Conservation (phyloP, 768 basidiomycete genomes). For the Macrolepiota albuminosa region DNA sequence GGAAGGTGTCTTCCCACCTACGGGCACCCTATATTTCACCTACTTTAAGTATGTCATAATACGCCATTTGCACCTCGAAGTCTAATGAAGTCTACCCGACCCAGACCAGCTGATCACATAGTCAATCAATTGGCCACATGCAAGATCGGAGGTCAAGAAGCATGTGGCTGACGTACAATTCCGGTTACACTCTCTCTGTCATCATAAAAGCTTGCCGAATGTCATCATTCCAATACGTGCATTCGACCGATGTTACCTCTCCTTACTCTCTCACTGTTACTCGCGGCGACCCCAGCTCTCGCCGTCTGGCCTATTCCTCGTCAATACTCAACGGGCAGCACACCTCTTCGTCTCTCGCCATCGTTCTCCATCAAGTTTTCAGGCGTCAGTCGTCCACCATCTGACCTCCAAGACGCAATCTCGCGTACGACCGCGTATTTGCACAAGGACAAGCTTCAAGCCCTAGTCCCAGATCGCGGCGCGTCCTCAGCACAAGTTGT, state of each 20-base stretch:
- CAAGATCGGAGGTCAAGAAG: not conserved
- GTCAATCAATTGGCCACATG: not conserved
- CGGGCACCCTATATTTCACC: not conserved
- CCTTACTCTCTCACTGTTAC: conserved; percentile 13
- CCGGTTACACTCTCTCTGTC: not conserved
- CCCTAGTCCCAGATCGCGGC: conserved; percentile 59
- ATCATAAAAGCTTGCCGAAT: not conserved
- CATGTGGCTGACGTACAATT: conserved; percentile 7
- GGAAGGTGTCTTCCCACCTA: not conserved
- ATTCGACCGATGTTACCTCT: conserved; percentile 11
- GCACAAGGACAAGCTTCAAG: conserved; percentile 50
- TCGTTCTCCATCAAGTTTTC: conserved; percentile 39
- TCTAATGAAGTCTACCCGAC: not conserved
- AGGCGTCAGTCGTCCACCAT: conserved; percentile 37
- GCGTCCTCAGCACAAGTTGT: conserved; percentile 40
- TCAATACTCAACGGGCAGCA: conserved; percentile 37
- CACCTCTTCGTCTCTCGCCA: conserved; percentile 29
- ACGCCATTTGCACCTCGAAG: not conserved
- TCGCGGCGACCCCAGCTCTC: conserved; percentile 17
- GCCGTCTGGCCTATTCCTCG: conserved; percentile 38
- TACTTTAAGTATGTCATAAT: not conserved
- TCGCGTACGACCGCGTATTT: conserved; percentile 40
- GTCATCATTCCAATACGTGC: not conserved
- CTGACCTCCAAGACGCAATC: conserved; percentile 54
- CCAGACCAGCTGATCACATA: not conserved